A percentile compares a stretch with the other conserved stretches of the same genome.
Conservation (phyloP, 495 filamentous ascomycete species). For the Podospora bellae-mahoneyi region DNA sequence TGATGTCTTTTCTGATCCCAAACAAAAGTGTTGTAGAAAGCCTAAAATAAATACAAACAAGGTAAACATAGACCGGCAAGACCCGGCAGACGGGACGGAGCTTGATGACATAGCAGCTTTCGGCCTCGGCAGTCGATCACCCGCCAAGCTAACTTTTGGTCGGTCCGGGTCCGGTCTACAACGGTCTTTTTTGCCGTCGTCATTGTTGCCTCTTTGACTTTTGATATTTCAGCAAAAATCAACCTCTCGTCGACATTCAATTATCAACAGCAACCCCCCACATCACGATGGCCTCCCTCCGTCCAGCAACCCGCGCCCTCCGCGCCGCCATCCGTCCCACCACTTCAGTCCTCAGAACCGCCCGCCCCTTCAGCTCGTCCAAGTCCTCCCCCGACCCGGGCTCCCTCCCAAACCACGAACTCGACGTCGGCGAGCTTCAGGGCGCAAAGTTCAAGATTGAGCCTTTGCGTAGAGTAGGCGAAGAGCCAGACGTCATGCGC, state of each 20-base stretch:
- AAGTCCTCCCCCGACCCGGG: conserved; percentile 4
- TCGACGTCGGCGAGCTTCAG: conserved; percentile 87
- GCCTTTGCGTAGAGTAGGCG: conserved; percentile 74
- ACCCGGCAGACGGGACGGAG: conserved; percentile 11
- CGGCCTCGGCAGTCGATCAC: conserved; percentile 19
- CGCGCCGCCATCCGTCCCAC: not conserved
- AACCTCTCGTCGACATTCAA: not conserved
- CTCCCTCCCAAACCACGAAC: conserved; percentile 46
- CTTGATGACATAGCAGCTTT: conserved; percentile 8
- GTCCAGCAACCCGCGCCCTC: conserved; percentile 17
- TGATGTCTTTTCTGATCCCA: not conserved
- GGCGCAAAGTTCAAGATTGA: conserved; percentile 86
- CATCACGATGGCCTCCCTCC: conserved; percentile 16
- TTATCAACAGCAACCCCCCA: not conserved
- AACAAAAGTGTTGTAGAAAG: not conserved
- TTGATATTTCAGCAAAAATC: not conserved
- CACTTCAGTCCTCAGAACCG: not conserved
- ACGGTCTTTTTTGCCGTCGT: not conserved
- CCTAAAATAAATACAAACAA: not conserved
- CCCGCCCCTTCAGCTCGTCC: conserved; percentile 12
- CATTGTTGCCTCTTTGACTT: not conserved
- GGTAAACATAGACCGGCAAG: not conserved
- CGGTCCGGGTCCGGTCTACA: not conserved
- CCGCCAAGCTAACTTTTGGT: not conserved
- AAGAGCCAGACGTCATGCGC: conserved; percentile 77